A percentile compares a stretch with the other conserved stretches of the same genome.
Evolutionary conservation across 495 filamentous ascomycete species (phyloP).

Genomic region (Entonaema liquescens): DNA sequence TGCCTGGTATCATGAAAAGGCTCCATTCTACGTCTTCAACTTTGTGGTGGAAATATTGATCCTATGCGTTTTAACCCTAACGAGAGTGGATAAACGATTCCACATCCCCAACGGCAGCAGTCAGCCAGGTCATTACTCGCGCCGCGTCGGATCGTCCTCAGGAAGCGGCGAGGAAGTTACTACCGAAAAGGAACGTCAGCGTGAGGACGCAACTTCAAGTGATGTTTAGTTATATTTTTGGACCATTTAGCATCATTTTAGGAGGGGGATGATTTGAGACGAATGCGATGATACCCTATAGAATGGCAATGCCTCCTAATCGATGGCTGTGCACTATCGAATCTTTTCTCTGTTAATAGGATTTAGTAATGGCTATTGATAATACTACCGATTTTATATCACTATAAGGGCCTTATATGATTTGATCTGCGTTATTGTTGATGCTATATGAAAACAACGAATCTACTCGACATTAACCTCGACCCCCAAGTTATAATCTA

Average conservation of each 20-base stretch:
- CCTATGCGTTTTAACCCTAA: conserved; percentile 66
- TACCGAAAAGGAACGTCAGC: conserved; percentile 10
- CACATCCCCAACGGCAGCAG: conserved; percentile 65
- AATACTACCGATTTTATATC: neutral
- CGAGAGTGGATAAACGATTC: conserved; percentile 79
- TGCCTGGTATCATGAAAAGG: conserved; percentile 73
- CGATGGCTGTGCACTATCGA: neutral
- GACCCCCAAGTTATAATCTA: neutral
- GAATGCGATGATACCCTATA: conserved; percentile 17
- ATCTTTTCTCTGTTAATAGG: neutral
- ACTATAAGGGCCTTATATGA: neutral
- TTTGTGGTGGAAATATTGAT: conserved; percentile 77
- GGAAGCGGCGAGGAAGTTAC: conserved; percentile 7
- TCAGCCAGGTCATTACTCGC: conserved; percentile 52
- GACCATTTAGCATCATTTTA: neutral
- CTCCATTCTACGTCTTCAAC: conserved; percentile 82
- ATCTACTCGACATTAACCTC: neutral
- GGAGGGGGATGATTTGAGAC: conserved; percentile 1
- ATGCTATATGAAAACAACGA: neutral
- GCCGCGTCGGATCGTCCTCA: conserved; percentile 11
- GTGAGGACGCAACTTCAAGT: conserved; percentile 14
- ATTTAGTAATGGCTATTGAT: too few relatives aligned
- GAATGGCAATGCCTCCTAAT: neutral
- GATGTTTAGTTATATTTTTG: conserved; percentile 5
- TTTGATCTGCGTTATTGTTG: neutral